Conservation (phyloP, 805 yeast genomes). For the Saccharomyces jurei region DNA sequence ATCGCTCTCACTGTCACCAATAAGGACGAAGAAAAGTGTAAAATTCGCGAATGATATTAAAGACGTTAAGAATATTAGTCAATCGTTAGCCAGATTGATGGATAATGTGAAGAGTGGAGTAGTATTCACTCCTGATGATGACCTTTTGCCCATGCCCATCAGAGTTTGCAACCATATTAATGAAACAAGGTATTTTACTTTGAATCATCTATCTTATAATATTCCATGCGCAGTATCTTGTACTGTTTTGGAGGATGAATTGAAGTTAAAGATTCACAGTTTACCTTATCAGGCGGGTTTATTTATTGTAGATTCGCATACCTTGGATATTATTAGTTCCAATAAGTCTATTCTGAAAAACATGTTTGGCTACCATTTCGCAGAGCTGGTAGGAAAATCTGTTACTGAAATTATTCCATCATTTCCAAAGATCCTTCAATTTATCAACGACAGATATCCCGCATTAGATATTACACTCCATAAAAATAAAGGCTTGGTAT, state of each 20-base stretch:
- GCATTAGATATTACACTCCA: conserved; percentile 35
- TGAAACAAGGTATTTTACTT: conserved; percentile 51
- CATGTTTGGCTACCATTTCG: conserved; percentile 56
- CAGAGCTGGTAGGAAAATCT: conserved; percentile 34
- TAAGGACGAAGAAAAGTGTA: conserved; percentile 16
- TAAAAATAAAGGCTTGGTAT: conserved; percentile 52
- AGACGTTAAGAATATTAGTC: conserved; percentile 20
- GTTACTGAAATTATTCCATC: conserved; percentile 54
- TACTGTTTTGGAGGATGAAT: conserved; percentile 39
- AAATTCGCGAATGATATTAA: conserved; percentile 24
- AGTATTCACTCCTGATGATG: conserved; percentile 20
- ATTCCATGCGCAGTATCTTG: conserved; percentile 67
- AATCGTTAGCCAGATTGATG: conserved; percentile 21
- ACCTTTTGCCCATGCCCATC: conserved; percentile 27
- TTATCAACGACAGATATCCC: conserved; percentile 31
- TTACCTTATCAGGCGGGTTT: conserved; percentile 81
- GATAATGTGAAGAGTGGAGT: conserved; percentile 25
- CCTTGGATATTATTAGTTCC: conserved; percentile 49
- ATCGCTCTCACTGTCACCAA: not conserved
- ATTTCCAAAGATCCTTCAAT: conserved; percentile 38
- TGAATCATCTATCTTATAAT: conserved; percentile 36
- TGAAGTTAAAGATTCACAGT: conserved; percentile 56
- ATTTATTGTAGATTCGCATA: conserved; percentile 48
- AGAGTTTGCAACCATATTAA: conserved; percentile 39
- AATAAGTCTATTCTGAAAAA: conserved; percentile 71